Evolutionary conservation across 768 basidiomycete species (phyloP), one percentile per base, ranked within the genome.

Genomic region (Podaxis mareebaensis): DNA sequence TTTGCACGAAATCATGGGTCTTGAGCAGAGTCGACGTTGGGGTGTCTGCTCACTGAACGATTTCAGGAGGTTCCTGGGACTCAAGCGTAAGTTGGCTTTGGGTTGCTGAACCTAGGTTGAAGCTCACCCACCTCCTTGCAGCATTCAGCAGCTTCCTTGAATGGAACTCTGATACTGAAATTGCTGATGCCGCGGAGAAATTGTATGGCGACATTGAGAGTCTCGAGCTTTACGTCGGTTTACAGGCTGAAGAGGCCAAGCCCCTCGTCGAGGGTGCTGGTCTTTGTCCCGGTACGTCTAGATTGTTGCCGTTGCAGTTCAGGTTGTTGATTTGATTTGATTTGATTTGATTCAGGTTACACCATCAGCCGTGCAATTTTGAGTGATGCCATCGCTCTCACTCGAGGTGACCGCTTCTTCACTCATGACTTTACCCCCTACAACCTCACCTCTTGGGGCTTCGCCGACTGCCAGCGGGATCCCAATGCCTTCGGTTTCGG

Each of bases 331-430:
- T 46, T 55, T 46, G 39, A 28, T 55, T 10, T 15, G 44, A 64
- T 38, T 17, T 28, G 28, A 28, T 28, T 28, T 4, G 26, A 28
- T 5, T 2, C 61, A 88, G 89, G 87, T 13, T 94, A 91, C 74
- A 95, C 93, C 10, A 85, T 92, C 69, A 89, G 89, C 68, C 86
- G 93, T 36, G 92, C 93, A 7, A 95, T 95, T 68, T 85, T 95
- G 38, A 85, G 87, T 65, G 93, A 95, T 70, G 93, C 93, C 30
- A 90, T 94, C 61, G 91, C 93, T 12, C 85, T 95, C 59, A 93
- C 91, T 53, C 88, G 92, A 58, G 93, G 93, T 33, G 93, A 95
- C 70, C 82, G 92, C 58, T 90, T 86, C 80, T 92, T 85, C 76
- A 94, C 91, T 0, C 79, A 90, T 28, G 93, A 95, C 69, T 90